Evolutionary conservation across 768 basidiomycete species (phyloP).

Genomic region (Podaxis rugospora): DNA sequence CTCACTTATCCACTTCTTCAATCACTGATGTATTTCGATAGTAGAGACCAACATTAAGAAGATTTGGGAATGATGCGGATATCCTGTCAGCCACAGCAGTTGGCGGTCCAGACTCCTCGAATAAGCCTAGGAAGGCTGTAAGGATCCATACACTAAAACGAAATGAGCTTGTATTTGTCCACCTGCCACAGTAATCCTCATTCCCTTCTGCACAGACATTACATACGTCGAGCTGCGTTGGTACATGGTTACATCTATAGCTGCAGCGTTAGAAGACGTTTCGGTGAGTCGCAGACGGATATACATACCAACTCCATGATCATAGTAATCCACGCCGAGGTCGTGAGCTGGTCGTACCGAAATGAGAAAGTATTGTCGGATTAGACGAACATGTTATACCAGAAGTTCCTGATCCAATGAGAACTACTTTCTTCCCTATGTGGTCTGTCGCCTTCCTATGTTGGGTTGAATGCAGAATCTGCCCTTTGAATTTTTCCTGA

Average conservation of each 20-base stretch:
- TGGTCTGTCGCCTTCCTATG: conserved; percentile 46
- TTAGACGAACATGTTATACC: conserved; percentile 22
- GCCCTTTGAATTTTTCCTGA: conserved; percentile 40
- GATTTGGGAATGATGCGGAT: conserved; percentile 34
- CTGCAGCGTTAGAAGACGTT: background rate
- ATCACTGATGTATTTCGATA: conserved; percentile 11
- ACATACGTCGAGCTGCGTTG: conserved; percentile 53
- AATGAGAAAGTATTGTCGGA: background rate
- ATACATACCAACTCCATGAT: conserved; percentile 28
- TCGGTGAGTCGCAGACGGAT: background rate
- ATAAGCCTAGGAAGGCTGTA: background rate
- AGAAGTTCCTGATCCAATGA: conserved; percentile 67
- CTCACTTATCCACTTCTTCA: conserved; percentile 35
- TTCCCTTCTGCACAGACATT: conserved; percentile 39
- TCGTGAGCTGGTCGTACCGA: conserved; percentile 29
- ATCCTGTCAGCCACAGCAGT: background rate
- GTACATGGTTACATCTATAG: conserved; percentile 38
- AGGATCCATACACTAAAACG: background rate
- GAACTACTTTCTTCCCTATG: conserved; percentile 57
- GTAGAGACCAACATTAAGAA: conserved; percentile 13
- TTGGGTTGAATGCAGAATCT: conserved; percentile 45
- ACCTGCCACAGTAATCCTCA: conserved; percentile 4
- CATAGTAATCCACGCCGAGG: conserved; percentile 32
- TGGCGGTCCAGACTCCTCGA: background rate
- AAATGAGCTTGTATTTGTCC: background rate